phyloP scores from a whole-genome alignment of 2,329 filamentous ascomycete species.

The Cryphonectria carpinicola region DNA sequence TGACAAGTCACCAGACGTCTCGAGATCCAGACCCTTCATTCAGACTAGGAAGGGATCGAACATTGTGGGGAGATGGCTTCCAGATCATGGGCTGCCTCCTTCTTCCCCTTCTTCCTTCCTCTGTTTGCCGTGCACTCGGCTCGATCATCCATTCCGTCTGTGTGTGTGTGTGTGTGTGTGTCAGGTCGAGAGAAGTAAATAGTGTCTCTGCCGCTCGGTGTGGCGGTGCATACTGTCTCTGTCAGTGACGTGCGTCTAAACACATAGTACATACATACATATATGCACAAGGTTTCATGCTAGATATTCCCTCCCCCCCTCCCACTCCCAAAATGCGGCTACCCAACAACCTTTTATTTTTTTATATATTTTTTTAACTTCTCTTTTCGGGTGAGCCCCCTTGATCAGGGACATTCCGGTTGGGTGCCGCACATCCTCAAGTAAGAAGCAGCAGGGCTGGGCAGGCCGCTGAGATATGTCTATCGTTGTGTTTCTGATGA shows the following conservation, averaged over 20 bases:
- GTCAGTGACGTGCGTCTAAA: conserved; percentile 3
- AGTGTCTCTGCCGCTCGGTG: background rate
- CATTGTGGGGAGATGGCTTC: background rate
- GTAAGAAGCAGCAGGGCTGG: background rate
- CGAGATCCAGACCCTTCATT: background rate
- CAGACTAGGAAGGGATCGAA: background rate
- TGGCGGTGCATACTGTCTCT: conserved; percentile 23
- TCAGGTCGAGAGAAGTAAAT: background rate
- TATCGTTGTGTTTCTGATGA: background rate
- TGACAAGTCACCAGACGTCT: background rate
- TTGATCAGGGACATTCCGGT: background rate
- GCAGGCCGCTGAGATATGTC: background rate
- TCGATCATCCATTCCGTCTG: background rate
- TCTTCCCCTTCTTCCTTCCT: background rate
- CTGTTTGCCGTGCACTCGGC: background rate
- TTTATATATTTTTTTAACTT: background rate
- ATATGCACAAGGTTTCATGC: background rate
- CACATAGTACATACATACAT: background rate
- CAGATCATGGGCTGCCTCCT: conserved; percentile 1
- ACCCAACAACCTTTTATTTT: background rate
- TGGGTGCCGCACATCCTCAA: background rate
- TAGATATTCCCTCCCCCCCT: background rate
- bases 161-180: background rate
- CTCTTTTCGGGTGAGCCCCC: background rate
- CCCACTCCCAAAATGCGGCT: background rate